phyloP scores from a whole-genome alignment of 257 asterid genomes.

The Cruciata laevipes region DNA sequence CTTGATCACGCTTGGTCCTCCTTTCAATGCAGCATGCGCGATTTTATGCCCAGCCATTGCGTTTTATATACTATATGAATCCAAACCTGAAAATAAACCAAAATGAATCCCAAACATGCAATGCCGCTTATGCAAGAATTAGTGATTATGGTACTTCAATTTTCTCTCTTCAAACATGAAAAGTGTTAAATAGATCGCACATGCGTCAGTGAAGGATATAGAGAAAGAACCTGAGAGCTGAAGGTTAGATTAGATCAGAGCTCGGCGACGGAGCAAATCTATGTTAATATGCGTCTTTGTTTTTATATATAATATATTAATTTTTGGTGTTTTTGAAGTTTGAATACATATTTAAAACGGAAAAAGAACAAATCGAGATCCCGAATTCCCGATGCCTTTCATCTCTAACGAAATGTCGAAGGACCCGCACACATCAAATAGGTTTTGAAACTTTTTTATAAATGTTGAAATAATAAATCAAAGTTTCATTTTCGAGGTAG shows the following conservation, averaged over 20 bases:
- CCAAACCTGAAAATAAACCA: background rate
- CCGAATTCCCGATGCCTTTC: background rate
- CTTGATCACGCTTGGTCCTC: background rate
- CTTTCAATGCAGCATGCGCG: background rate
- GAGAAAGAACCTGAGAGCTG: background rate
- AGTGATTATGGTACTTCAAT: too few species aligned
- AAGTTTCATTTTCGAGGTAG: too few species aligned
- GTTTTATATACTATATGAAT: background rate
- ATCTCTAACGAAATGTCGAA: background rate
- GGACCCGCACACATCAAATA: background rate
- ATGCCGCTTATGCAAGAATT: too few species aligned
- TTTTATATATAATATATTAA: too few species aligned
- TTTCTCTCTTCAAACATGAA: too few species aligned
- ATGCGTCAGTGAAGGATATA: background rate
- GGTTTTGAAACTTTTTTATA: too few species aligned
- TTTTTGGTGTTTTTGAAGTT: too few species aligned
- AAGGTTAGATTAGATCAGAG: background rate
- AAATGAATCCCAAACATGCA: too few species aligned
- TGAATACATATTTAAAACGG: background rate
- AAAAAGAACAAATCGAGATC: background rate
- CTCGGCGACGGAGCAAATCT: background rate
- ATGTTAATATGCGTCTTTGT: background rate
- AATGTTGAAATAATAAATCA: too few species aligned
- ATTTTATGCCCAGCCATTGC: background rate
- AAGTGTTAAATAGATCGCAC: too few species aligned